Conservation (phyloP, 2,329 filamentous ascomycete genomes). For the Penicillium oxalicum region DNA sequence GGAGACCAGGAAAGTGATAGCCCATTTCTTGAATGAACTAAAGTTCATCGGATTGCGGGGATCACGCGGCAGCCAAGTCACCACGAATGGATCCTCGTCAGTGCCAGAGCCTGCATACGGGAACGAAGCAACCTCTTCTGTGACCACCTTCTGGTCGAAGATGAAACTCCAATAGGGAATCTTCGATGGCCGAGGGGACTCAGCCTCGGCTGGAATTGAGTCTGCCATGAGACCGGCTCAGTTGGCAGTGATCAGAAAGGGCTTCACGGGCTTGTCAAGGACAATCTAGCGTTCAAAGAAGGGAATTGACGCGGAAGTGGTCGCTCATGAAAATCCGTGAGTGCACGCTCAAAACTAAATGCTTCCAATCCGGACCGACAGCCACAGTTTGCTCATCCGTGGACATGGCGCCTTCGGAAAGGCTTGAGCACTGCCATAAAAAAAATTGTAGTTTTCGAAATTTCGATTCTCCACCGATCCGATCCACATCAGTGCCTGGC, state of each 20-base stretch:
- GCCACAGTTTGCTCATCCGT: too few species aligned
- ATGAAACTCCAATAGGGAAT: slow-evolving; percentile 29
- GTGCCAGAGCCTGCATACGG: slow-evolving; percentile 34
- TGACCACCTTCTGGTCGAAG: slow-evolving; percentile 28
- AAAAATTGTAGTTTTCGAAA: too few species aligned
- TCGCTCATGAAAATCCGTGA: too few species aligned
- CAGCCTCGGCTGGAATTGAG: slow-evolving; percentile 5
- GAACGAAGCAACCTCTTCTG: slow-evolving; percentile 24
- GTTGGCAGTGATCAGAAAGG: slow-evolving; percentile 1
- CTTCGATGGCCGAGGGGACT: slow-evolving; percentile 15
- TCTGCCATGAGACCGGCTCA: slow-evolving; percentile 2
- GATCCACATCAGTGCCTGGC: slow-evolving; percentile 12
- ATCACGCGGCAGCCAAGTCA: slow-evolving; percentile 37
- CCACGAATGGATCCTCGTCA: slow-evolving; percentile 34
- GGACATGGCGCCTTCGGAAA: too few species aligned
- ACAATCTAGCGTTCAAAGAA: background rate
- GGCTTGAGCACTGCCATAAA: too few species aligned
- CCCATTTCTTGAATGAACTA: slow-evolving; percentile 31
- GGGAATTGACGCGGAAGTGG: too few species aligned
- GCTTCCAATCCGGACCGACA: too few species aligned
- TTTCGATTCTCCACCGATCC: too few species aligned
- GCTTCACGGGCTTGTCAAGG: background rate
- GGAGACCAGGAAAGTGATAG: slow-evolving; percentile 32
- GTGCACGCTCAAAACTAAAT: too few species aligned
- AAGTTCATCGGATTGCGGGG: slow-evolving; percentile 38